Percentiles rank a stretch among this genome's conserved stretches.
Conservation (phyloP, 768 basidiomycete species). For the Rhodotorula toruloides region DNA sequence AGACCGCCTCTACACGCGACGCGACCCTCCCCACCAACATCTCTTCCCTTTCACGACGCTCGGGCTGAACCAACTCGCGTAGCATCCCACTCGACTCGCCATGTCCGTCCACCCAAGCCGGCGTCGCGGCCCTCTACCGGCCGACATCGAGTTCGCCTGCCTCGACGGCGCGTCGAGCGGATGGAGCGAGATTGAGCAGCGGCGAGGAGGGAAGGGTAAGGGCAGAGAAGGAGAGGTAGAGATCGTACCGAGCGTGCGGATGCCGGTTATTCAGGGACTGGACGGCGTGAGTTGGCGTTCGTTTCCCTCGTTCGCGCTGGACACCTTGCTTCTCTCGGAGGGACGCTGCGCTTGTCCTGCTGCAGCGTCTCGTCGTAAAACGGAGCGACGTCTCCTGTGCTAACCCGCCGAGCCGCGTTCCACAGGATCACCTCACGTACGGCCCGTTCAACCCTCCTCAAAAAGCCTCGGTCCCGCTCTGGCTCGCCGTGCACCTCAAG, state of each 20-base stretch:
- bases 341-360: too few relatives aligned
- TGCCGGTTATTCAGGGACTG: slow-evolving; percentile 14
- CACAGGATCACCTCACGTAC: slow-evolving; percentile 53
- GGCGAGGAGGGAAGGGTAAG: background rate
- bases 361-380: too few relatives aligned
- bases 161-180: slow-evolving; percentile 22
- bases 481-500: slow-evolving; percentile 93
- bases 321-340: too few relatives aligned
- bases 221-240: slow-evolving; percentile 16
- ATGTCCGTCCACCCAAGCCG: slow-evolving; percentile 26
- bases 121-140: slow-evolving; percentile 24
- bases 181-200: background rate
- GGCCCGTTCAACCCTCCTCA: slow-evolving; percentile 87
- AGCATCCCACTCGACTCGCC: background rate
- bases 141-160: slow-evolving; percentile 31
- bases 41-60: background rate
- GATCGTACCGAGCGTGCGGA: slow-evolving; percentile 26
- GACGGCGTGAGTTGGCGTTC: slow-evolving; percentile 22
- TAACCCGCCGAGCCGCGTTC: background rate
- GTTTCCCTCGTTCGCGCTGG: background rate
- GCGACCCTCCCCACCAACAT: background rate
- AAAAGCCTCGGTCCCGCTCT: slow-evolving; percentile 79
- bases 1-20: background rate
- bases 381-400: too few relatives aligned
- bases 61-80: accelerated